A percentile compares a stretch with the other conserved stretches of the same genome.
Evolutionary conservation across 306 rosid genomes (phyloP).

Genomic region (Prunus persica): DNA sequence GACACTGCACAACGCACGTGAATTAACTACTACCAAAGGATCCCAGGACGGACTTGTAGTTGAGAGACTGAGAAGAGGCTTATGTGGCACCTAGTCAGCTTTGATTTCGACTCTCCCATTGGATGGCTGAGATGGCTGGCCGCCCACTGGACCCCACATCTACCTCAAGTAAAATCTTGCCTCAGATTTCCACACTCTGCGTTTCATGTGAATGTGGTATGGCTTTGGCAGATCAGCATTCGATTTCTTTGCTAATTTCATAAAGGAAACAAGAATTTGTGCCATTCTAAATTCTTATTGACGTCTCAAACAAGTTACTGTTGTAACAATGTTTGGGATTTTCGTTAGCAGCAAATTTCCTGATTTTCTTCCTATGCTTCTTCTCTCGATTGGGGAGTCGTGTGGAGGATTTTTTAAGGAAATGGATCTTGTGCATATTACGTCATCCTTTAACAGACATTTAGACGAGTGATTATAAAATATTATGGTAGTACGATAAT

Average conservation of each 20-base stretch:
- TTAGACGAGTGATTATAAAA: no score
- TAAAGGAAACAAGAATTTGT: neutral
- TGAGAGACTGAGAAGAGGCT: neutral
- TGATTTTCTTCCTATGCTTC: no score
- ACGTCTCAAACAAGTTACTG: no score
- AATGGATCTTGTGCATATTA: no score
- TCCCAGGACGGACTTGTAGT: neutral
- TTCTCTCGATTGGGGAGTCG: no score
- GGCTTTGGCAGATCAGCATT: neutral
- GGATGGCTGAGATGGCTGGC: neutral
- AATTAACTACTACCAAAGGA: neutral
- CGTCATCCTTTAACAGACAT: no score
- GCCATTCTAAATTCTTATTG: neutral
- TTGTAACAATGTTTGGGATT: no score
- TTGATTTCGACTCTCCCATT: neutral
- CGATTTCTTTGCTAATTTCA: neutral
- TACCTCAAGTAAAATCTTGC: neutral
- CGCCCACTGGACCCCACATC: constrained; percentile 19
- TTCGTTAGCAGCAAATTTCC: no score
- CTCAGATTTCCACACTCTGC: neutral
- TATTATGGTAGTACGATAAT: no score
- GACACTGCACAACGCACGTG: neutral
- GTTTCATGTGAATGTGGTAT: neutral
- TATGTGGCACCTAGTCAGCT: constrained; percentile 24
- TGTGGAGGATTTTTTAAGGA: no score